Percentiles rank a stretch among this genome's conserved stretches.
phyloP scores from a whole-genome alignment of 345 rosid species.

The Psidium friedrichsthalianum region DNA sequence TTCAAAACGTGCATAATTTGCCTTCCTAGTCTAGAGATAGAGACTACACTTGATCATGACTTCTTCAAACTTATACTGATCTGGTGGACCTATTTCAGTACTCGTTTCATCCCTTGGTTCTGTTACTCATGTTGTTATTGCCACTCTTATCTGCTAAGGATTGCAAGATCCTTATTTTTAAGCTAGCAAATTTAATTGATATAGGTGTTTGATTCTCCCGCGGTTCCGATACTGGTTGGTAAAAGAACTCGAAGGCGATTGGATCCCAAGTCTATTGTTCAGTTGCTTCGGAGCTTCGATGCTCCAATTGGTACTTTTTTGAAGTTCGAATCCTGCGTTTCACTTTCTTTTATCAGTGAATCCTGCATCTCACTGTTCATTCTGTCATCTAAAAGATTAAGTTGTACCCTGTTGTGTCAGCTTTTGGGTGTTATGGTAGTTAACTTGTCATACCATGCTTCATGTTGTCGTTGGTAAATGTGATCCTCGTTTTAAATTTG shows the following conservation, averaged over 20 bases:
- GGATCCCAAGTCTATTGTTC: conserved; percentile 68
- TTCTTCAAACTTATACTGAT: neutral
- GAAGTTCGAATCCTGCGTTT: neutral
- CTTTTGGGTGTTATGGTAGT: neutral
- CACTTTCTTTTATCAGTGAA: neutral
- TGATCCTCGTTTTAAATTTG: neutral
- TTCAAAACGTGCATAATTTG: neutral
- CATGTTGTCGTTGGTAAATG: neutral
- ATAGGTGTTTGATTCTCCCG: conserved; percentile 85
- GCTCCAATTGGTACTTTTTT: conserved; percentile 44
- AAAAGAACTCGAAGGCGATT: conserved; percentile 62
- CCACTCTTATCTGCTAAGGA: neutral
- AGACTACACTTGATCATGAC: neutral
- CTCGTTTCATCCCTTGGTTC: neutral
- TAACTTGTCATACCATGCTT: neutral
- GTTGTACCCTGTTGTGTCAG: neutral
- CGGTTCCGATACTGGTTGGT: conserved; percentile 53
- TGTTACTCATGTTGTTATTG: neutral
- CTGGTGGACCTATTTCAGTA: neutral
- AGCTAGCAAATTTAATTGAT: neutral
- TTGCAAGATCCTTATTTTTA: neutral
- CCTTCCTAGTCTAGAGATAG: neutral
- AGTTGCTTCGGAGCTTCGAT: conserved; percentile 53
- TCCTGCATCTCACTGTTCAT: neutral
- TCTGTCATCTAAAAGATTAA: neutral